A percentile compares a stretch with the other conserved stretches of the same genome.
phyloP scores from a whole-genome alignment of 495 filamentous ascomycete species.

The Neurospora sp. region DNA sequence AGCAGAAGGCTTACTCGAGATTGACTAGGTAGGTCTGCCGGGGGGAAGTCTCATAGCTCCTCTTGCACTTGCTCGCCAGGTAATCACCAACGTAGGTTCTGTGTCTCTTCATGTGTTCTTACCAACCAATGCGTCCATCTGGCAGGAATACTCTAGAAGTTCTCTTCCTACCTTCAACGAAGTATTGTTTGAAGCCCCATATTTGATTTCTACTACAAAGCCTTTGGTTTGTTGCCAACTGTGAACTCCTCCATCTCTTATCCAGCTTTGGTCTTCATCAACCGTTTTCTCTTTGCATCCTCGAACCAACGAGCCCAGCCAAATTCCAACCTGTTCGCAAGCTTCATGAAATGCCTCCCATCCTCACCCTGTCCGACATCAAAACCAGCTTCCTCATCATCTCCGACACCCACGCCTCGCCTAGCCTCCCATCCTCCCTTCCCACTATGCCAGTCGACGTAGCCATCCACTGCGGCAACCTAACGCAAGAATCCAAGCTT shows the following conservation, averaged over 20 bases:
- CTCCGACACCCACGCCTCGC: constrained; percentile 46
- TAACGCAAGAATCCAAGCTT: constrained; percentile 49
- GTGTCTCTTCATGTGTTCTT: not conserved
- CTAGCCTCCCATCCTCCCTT: not conserved
- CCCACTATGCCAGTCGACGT: constrained; percentile 36
- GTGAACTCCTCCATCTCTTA: not conserved
- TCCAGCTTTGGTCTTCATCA: not conserved
- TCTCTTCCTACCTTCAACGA: not conserved
- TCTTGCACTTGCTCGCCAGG: not conserved
- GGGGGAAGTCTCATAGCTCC: not conserved
- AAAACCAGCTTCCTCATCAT: constrained; percentile 40
- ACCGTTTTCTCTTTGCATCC: not conserved
- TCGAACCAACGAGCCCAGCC: not conserved
- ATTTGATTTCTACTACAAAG: not conserved
- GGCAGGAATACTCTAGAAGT: not conserved
- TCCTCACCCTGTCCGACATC: not conserved
- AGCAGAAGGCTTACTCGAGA: not conserved
- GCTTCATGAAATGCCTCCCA: constrained; percentile 9
- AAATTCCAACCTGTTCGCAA: not conserved
- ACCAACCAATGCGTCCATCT: not conserved
- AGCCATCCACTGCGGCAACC: constrained; percentile 58
- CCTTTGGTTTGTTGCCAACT: not conserved
- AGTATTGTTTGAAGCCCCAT: not conserved
- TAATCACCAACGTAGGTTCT: not conserved
- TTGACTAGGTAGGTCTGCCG: not conserved